phyloP scores from a whole-genome alignment of 192 early-diverging fungal species.

The Pilobolus umbonatus region DNA sequence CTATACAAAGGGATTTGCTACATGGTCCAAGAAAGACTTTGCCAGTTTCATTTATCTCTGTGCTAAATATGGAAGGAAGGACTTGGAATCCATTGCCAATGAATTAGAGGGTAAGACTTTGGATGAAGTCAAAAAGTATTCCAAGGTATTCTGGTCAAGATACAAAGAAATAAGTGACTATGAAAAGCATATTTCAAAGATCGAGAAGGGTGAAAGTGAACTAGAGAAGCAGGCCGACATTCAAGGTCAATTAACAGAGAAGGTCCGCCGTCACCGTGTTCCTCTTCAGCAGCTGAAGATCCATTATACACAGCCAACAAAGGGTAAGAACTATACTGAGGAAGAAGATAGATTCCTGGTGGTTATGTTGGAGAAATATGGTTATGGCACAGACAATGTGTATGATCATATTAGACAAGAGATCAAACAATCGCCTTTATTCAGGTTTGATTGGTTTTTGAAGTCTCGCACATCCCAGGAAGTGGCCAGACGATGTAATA shows the following conservation, averaged over 20 bases:
- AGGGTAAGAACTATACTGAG: constrained; percentile 89
- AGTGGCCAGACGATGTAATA: constrained; percentile 78
- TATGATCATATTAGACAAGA: constrained; percentile 91
- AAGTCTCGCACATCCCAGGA: constrained; percentile 89
- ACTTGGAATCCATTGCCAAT: constrained; percentile 65
- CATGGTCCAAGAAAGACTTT: constrained; percentile 92
- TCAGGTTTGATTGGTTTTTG: constrained; percentile 98
- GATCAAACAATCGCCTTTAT: constrained; percentile 72
- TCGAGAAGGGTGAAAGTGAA: constrained; percentile 85
- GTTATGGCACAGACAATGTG: constrained; percentile 87
- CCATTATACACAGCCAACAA: constrained; percentile 78
- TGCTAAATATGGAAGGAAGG: constrained; percentile 76
- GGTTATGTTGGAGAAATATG: constrained; percentile 81
- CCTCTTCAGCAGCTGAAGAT: constrained; percentile 89
- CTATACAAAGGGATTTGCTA: constrained; percentile 70
- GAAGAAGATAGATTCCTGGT: constrained; percentile 97
- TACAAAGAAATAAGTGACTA: constrained; percentile 87
- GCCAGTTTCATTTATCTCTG: constrained; percentile 78
- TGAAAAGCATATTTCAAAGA: constrained; percentile 79
- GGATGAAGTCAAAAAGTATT: constrained; percentile 80
- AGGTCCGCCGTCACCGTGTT: constrained; percentile 66
- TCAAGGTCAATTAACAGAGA: constrained; percentile 73
- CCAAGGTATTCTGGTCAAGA: constrained; percentile 84
- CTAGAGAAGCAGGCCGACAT: constrained; percentile 76
- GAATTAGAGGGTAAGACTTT: constrained; percentile 93